These are phyloP conservation scores for Aspergillus viridinutans DNA, from an alignment of 2,329 filamentous ascomycete genomes.

Conservation along the genomic window DNA sequence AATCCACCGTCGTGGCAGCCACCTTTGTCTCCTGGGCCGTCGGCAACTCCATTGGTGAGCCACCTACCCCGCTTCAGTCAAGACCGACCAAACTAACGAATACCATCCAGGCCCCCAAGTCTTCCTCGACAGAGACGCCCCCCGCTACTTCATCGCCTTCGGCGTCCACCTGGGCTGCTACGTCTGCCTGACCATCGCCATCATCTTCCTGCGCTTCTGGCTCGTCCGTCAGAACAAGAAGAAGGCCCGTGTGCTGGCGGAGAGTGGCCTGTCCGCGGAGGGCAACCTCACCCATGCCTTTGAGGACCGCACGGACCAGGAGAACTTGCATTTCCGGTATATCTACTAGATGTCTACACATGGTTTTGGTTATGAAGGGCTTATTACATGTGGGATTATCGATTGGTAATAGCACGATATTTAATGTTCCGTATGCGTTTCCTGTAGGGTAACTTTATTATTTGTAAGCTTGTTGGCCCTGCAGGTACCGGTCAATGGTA, in stretches of 20 bases:
- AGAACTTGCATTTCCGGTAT: slow-evolving; percentile 60
- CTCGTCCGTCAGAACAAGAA: slow-evolving; percentile 56
- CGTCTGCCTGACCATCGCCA: slow-evolving; percentile 53
- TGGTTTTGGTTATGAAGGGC: background rate
- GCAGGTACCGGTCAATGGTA: too few relatives aligned
- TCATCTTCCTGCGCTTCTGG: slow-evolving; percentile 57
- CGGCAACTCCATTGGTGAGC: slow-evolving; percentile 60
- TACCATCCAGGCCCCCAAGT: slow-evolving; percentile 54
- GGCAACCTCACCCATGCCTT: slow-evolving; percentile 51
- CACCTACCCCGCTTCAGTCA: too few relatives aligned
- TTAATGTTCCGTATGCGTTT: too few relatives aligned
- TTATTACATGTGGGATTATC: background rate
- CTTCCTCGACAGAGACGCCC: slow-evolving; percentile 57
- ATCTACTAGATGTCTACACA: slow-evolving; percentile 35
- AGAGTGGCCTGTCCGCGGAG: slow-evolving; percentile 41
- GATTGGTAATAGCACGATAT: background rate
- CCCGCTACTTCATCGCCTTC: slow-evolving; percentile 66
- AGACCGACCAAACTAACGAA: too few relatives aligned
- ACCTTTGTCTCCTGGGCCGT: slow-evolving; percentile 68
- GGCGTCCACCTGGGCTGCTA: slow-evolving; percentile 68
- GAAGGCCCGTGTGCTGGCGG: slow-evolving; percentile 48
- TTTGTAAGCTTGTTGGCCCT: too few relatives aligned
- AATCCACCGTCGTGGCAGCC: slow-evolving; percentile 61
- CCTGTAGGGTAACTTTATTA: too few relatives aligned
- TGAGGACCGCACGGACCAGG: slow-evolving; percentile 60